Conservation (phyloP, 2,329 filamentous ascomycete species). For the Aspergillus hortae region DNA sequence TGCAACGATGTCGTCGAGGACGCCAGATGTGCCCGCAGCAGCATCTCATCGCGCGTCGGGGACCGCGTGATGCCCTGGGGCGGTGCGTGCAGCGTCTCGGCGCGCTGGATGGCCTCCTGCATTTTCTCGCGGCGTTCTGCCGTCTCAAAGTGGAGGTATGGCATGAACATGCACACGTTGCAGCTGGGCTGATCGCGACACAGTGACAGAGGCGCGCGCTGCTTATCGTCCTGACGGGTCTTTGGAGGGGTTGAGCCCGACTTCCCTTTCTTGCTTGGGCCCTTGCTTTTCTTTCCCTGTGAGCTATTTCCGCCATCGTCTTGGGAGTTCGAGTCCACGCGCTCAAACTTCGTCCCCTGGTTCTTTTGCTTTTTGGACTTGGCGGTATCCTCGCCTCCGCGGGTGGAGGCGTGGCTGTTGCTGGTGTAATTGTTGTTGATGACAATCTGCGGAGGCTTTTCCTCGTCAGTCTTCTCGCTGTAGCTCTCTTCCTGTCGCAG, state of each 20-base stretch:
- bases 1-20: conserved; percentile 44
- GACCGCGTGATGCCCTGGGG: conserved; percentile 25
- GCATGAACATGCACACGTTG: conserved; percentile 52
- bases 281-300: conserved; percentile 27
- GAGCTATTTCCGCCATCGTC: conserved; percentile 21
- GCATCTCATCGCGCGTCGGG: conserved; percentile 31
- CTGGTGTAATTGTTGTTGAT: conserved; percentile 16
- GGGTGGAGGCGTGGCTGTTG: background rate
- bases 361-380: conserved; percentile 26
- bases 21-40: conserved; percentile 36
- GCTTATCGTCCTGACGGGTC: conserved; percentile 30
- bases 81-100: conserved; percentile 22
- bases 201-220: conserved; percentile 35
- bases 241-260: conserved; percentile 18
- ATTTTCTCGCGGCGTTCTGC: conserved; percentile 53
- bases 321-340: conserved; percentile 21
- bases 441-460: conserved; percentile 15
- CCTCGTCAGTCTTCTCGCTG: conserved; percentile 16
- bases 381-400: conserved; percentile 12
- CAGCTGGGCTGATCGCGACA: conserved; percentile 27
- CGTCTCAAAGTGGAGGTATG: conserved; percentile 64
- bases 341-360: conserved; percentile 22
- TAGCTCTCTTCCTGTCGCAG: conserved; percentile 31
- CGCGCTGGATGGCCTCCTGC: conserved; percentile 50
- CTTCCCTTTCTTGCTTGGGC: conserved; percentile 25